These are phyloP conservation scores for Wallacemonas sp. DNA, from an alignment of 208 protist species.

Conservation along the genomic window DNA sequence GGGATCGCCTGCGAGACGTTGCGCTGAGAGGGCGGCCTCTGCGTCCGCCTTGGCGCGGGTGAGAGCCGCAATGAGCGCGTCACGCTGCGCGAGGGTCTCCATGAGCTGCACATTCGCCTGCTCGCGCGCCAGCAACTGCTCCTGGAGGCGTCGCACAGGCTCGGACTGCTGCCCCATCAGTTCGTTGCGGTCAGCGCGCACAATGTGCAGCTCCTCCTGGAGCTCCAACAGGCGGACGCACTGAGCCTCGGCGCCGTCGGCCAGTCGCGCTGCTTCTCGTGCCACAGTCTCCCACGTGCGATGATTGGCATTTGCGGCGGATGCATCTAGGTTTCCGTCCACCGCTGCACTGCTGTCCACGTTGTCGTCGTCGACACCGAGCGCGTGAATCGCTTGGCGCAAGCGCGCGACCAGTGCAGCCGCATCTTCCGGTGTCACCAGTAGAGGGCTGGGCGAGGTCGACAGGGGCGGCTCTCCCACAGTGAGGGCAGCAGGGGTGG, in stretches of 20 bases:
- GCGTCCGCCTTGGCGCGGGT: constrained; percentile 10
- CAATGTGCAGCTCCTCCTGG: constrained; percentile 60
- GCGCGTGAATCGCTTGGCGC: background rate
- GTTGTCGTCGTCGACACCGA: background rate
- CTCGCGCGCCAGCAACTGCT: constrained; percentile 46
- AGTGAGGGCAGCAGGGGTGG: too few relatives aligned
- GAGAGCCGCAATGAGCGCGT: background rate
- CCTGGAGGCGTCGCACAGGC: constrained; percentile 40
- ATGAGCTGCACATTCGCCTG: constrained; percentile 16
- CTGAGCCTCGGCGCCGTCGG: background rate
- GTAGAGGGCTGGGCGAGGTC: background rate
- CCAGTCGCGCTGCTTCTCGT: background rate
- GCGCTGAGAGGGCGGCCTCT: constrained; percentile 3
- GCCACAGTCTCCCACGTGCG: background rate
- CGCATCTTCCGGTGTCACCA: background rate
- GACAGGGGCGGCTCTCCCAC: too few relatives aligned
- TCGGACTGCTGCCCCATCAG: constrained; percentile 62
- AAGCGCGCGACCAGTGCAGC: background rate
- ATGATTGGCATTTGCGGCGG: background rate
- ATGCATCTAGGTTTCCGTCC: background rate
- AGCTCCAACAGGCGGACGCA: constrained; percentile 33
- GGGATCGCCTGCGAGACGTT: too few relatives aligned
- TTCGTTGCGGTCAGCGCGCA: constrained; percentile 71
- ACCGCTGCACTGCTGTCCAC: too few relatives aligned
- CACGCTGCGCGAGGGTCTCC: background rate